These are phyloP conservation scores for Pulveroboletus sp. DNA, from an alignment of 768 basidiomycete genomes.

Conservation along the genomic window DNA sequence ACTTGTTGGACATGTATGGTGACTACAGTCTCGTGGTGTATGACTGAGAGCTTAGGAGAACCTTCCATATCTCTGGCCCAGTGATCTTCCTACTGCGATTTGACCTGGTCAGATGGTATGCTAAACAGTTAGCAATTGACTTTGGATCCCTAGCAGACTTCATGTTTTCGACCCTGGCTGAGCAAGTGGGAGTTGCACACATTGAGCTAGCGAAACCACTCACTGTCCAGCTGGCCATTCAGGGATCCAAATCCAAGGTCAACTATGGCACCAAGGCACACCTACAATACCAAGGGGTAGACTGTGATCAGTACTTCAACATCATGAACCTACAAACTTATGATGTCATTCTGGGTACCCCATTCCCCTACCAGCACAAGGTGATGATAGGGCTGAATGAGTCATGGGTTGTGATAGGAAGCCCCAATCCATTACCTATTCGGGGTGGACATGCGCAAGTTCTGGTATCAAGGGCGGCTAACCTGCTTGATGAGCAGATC, in stretches of 20 bases:
- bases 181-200: constrained; percentile 20
- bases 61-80: too few relatives aligned
- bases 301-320: constrained; percentile 29
- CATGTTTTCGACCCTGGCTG: constrained; percentile 25
- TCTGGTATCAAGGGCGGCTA: neutral
- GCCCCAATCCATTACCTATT: neutral
- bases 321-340: constrained; percentile 37
- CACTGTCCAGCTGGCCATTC: constrained; percentile 27
- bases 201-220: constrained; percentile 22
- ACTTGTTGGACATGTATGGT: too few relatives aligned
- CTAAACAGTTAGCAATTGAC: too few relatives aligned
- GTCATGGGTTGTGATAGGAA: constrained; percentile 11
- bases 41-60: too few relatives aligned
- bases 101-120: too few relatives aligned
- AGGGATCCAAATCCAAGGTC: constrained; percentile 29
- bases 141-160: constrained; percentile 30
- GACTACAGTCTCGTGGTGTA: too few relatives aligned
- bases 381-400: constrained; percentile 29
- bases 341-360: constrained; percentile 39
- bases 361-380: constrained; percentile 35
- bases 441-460: neutral
- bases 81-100: too few relatives aligned
- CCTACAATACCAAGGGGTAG: constrained; percentile 17
- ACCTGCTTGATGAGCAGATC: too few relatives aligned
- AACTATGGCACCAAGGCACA: constrained; percentile 10